Evolutionary conservation across 768 basidiomycete species (phyloP).

Genomic region (Suillus bovinus): DNA sequence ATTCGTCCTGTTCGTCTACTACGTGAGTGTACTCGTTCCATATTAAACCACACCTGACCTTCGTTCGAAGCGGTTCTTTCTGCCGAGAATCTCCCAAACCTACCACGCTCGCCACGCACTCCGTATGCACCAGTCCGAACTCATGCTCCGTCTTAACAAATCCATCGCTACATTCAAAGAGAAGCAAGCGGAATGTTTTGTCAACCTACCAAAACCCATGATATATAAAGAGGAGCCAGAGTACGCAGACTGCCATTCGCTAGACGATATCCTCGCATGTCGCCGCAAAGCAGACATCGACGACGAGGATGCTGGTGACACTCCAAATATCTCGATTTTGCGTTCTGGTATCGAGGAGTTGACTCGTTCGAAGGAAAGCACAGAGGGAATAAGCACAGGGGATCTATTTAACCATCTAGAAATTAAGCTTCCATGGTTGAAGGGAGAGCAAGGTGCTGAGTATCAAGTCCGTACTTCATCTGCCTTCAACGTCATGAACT

Average conservation of each 20-base stretch:
- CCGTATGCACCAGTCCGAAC: constrained; percentile 55
- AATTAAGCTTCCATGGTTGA: constrained; percentile 57
- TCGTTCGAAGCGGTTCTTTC: constrained; percentile 57
- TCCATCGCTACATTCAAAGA: constrained; percentile 59
- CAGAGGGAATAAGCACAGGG: constrained; percentile 49
- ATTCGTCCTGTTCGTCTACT: constrained; percentile 59
- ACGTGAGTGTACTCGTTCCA: constrained; percentile 44
- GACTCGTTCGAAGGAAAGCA: constrained; percentile 34
- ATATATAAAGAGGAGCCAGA: constrained; percentile 47
- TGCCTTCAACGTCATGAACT: constrained; percentile 5
- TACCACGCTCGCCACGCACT: constrained; percentile 62
- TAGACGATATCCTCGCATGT: constrained; percentile 40
- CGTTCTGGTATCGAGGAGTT: constrained; percentile 62
- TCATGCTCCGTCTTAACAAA: constrained; percentile 53
- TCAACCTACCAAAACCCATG: constrained; percentile 56
- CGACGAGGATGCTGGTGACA: constrained; percentile 21
- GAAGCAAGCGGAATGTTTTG: constrained; percentile 53
- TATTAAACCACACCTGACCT: constrained; percentile 11
- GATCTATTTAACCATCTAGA: constrained; percentile 62
- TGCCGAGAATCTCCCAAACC: constrained; percentile 63
- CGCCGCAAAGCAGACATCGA: constrained; percentile 7
- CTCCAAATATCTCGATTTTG: constrained; percentile 57
- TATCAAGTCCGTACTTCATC: constrained; percentile 49
- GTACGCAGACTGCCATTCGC: constrained; percentile 46
- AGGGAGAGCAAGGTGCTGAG: constrained; percentile 47